phyloP scores from a whole-genome alignment of 176 grass and related monocot genomes.

The Alloteropsis semialata region DNA sequence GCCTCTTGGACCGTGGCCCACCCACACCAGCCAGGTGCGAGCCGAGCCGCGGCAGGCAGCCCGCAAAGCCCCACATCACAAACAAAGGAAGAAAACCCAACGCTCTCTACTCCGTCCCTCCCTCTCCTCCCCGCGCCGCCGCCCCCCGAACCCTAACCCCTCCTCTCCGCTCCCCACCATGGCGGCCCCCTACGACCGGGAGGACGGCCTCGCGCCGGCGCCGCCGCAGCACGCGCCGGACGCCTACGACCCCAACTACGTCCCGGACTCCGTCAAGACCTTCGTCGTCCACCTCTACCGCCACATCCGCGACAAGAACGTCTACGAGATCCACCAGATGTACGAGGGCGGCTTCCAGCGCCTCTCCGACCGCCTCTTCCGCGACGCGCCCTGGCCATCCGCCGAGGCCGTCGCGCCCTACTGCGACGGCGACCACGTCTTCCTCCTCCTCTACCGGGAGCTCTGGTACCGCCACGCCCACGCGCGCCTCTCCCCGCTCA shows the following conservation, averaged over 20 bases:
- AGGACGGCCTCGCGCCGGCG: slow-evolving; percentile 40
- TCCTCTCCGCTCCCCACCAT: background rate
- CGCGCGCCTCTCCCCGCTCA: slow-evolving; percentile 66
- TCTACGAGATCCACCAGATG: slow-evolving; percentile 99
- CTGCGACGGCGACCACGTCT: slow-evolving; percentile 93
- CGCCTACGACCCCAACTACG: slow-evolving; percentile 85
- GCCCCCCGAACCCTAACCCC: slow-evolving; percentile 30
- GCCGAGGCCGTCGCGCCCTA: slow-evolving; percentile 75
- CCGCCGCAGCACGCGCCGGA: slow-evolving; percentile 26
- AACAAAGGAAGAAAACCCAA: background rate
- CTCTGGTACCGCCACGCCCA: slow-evolving; percentile 98
- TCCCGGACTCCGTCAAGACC: slow-evolving; percentile 94
- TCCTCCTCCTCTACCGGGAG: slow-evolving; percentile 94
- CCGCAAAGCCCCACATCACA: background rate
- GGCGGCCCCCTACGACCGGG: slow-evolving; percentile 48
- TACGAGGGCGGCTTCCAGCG: slow-evolving; percentile 96
- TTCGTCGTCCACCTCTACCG: slow-evolving; percentile 96
- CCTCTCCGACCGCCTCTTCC: slow-evolving; percentile 93
- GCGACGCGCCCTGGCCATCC: slow-evolving; percentile 76
- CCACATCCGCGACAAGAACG: slow-evolving; percentile 98
- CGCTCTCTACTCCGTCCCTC: background rate
- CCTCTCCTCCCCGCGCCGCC: background rate
- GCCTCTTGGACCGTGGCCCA: background rate
- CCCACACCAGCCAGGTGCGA: no score
- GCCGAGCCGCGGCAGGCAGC: no score